phyloP scores from a whole-genome alignment of 2,329 filamentous ascomycete species.

The Sclerotiophoma versabilis region DNA sequence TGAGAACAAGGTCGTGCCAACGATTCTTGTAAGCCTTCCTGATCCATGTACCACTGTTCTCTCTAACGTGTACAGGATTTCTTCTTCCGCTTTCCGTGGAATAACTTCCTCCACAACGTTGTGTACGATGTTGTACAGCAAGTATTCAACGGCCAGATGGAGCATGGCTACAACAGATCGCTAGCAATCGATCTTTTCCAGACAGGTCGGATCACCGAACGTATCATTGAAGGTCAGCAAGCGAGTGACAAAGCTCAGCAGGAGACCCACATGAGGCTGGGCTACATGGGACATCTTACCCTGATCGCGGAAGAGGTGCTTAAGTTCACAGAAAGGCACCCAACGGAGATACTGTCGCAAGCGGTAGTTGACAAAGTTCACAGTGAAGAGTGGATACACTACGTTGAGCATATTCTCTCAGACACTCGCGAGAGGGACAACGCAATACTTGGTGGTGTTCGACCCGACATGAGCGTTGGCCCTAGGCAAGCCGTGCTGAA shows the following conservation, averaged over 20 bases:
- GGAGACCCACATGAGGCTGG: constrained; percentile 86
- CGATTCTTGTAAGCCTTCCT: constrained; percentile 78
- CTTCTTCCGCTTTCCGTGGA: constrained; percentile 99
- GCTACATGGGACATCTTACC: constrained; percentile 98
- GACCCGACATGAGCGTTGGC: constrained; percentile 86
- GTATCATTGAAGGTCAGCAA: constrained; percentile 89
- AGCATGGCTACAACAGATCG: constrained; percentile 88
- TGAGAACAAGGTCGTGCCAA: constrained; percentile 90
- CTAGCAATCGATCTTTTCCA: constrained; percentile 94
- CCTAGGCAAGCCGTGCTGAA: constrained; percentile 74
- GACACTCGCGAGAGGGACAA: constrained; percentile 97
- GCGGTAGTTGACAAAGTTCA: constrained; percentile 87
- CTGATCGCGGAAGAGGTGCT: constrained; percentile 98
- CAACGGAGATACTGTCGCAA: constrained; percentile 84
- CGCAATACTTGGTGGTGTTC: constrained; percentile 93
- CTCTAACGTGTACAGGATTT: constrained; percentile 70
- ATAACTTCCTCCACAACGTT: constrained; percentile 98
- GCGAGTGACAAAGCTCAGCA: constrained; percentile 85
- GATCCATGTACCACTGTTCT: not conserved
- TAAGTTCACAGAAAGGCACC: constrained; percentile 95
- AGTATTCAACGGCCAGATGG: constrained; percentile 98
- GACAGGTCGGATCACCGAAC: constrained; percentile 84
- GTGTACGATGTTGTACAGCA: constrained; percentile 99
- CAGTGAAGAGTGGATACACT: constrained; percentile 89
- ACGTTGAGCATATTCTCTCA: constrained; percentile 90